phyloP scores from a whole-genome alignment of 441 rosid genomes.

The Brassica hybrid region DNA sequence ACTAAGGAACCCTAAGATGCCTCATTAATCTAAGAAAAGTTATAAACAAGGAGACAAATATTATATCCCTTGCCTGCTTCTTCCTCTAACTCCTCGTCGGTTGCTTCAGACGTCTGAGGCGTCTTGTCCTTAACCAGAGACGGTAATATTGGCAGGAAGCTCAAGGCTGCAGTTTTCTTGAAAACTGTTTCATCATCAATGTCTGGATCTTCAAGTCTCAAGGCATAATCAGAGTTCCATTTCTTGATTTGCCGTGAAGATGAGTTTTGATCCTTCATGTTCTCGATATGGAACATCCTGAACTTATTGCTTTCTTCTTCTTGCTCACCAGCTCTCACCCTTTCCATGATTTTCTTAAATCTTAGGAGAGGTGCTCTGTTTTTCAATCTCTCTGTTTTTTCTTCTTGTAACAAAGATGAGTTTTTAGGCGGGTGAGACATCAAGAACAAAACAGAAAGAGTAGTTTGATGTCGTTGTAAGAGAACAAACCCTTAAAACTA shows the following conservation, averaged over 20 bases:
- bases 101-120: slow-evolving; percentile 3
- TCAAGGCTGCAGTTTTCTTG: slow-evolving; percentile 12
- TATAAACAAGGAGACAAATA: neutral
- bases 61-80: slow-evolving; percentile 27
- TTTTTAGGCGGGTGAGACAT: slow-evolving; percentile 32
- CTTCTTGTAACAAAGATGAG: slow-evolving; percentile 10
- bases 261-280: slow-evolving; percentile 44
- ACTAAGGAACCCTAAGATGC: neutral
- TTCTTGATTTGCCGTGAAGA: slow-evolving; percentile 41
- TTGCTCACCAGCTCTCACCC: slow-evolving; percentile 60
- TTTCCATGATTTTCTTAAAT: slow-evolving; percentile 34
- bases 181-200: slow-evolving; percentile 31
- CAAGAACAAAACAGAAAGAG: slow-evolving; percentile 39
- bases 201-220: slow-evolving; percentile 37
- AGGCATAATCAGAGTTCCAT: slow-evolving; percentile 29
- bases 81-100: slow-evolving; percentile 22
- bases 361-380: slow-evolving; percentile 34
- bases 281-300: slow-evolving; percentile 53
- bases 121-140: slow-evolving; percentile 7
- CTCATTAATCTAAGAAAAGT: neutral
- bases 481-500: slow-evolving; percentile 46
- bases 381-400: slow-evolving; percentile 16
- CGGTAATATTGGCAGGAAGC: neutral
- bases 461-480: slow-evolving; percentile 52
- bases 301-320: slow-evolving; percentile 60